Percentiles rank a stretch among this genome's conserved stretches.
These are phyloP conservation scores for Aplosporella prunicola DNA, from an alignment of 2,329 filamentous ascomycete species.

Conservation along the genomic window DNA sequence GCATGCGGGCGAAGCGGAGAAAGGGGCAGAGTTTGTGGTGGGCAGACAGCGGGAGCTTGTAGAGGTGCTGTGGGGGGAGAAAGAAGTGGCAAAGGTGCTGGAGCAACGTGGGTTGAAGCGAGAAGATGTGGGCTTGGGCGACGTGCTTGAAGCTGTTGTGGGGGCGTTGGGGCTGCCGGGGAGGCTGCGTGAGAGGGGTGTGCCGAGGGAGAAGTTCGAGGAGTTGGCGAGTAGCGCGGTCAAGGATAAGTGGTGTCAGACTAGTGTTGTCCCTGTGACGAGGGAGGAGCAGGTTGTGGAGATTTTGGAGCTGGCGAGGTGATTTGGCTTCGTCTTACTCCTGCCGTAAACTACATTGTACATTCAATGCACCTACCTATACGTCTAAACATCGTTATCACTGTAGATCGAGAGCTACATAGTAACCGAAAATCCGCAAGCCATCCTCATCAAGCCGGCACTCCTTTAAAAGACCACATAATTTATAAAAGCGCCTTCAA, in stretches of 20 bases:
- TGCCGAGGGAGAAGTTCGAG: conserved; percentile 40
- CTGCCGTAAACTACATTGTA: no score
- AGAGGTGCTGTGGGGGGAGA: conserved; percentile 32
- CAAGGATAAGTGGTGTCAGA: conserved; percentile 41
- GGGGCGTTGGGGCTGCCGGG: conserved; percentile 46
- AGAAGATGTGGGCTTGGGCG: conserved; percentile 37
- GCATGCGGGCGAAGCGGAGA: conserved; percentile 7
- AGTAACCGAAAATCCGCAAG: no score
- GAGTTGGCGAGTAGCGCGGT: conserved; percentile 41
- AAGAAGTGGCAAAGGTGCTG: conserved; percentile 30
- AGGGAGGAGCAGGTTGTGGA: conserved; percentile 42
- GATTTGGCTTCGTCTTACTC: no score
- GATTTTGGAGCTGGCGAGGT: conserved; percentile 34
- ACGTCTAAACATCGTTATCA: no score
- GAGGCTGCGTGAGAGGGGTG: conserved; percentile 42
- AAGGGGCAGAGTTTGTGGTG: conserved; percentile 6
- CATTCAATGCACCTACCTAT: no score
- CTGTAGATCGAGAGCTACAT: no score
- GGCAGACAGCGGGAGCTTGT: conserved; percentile 32
- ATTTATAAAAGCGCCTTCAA: no score
- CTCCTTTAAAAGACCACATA: no score
- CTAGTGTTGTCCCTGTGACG: conserved; percentile 42
- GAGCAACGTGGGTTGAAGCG: conserved; percentile 15
- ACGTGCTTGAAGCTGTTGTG: conserved; percentile 44
- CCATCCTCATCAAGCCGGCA: no score